phyloP scores from a whole-genome alignment of 2,329 filamentous ascomycete species.

The Microdochium paspali region DNA sequence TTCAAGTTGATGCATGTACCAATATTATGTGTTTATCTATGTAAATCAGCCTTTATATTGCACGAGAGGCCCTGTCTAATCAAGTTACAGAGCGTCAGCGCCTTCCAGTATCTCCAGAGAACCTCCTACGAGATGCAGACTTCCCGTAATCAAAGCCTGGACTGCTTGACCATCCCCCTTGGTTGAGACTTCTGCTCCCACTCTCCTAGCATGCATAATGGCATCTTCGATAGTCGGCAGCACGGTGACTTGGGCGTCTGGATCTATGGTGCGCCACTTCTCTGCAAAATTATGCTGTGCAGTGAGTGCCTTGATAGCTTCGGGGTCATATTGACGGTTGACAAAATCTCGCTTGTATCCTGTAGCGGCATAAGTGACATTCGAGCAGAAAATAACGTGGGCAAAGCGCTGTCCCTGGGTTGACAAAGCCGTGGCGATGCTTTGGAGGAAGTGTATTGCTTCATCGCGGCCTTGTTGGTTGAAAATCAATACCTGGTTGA shows the following conservation, averaged over 20 bases:
- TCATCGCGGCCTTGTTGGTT: slow-evolving; percentile 65
- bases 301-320: slow-evolving; percentile 39
- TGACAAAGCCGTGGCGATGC: slow-evolving; percentile 28
- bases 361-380: slow-evolving; percentile 46
- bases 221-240: slow-evolving; percentile 47
- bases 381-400: slow-evolving; percentile 76
- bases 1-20: too few relatives aligned
- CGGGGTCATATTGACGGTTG: slow-evolving; percentile 42
- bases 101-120: slow-evolving; percentile 39
- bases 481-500: slow-evolving; percentile 60
- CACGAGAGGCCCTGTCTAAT: slow-evolving; percentile 6
- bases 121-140: slow-evolving; percentile 52
- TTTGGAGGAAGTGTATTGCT: slow-evolving; percentile 42
- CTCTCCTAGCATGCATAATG: slow-evolving; percentile 32
- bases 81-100: slow-evolving; percentile 27
- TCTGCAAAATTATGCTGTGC: slow-evolving; percentile 43
- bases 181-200: slow-evolving; percentile 17
- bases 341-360: slow-evolving; percentile 49
- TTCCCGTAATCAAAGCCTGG: slow-evolving; percentile 49
- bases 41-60: too few relatives aligned
- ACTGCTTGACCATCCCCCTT: slow-evolving; percentile 21
- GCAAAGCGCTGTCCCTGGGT: slow-evolving; percentile 41
- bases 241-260: slow-evolving; percentile 32
- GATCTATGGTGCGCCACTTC: slow-evolving; percentile 38
- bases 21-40: too few relatives aligned